phyloP scores from a whole-genome alignment of 208 protist genomes.

The Leishmania turanica region DNA sequence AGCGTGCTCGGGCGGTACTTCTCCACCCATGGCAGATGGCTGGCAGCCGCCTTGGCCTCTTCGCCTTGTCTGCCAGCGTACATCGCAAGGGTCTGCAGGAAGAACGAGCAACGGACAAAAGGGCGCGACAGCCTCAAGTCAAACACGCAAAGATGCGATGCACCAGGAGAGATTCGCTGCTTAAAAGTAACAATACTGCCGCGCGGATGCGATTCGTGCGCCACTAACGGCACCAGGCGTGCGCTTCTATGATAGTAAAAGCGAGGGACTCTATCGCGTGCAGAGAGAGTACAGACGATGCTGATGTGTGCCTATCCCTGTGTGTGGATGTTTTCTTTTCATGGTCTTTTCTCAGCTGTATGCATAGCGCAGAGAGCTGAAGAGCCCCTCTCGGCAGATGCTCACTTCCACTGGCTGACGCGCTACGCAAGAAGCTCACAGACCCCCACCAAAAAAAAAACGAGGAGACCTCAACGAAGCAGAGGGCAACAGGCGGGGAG shows the following conservation, averaged over 20 bases:
- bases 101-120: background rate
- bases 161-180: background rate
- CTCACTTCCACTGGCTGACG: background rate
- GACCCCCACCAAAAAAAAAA: background rate
- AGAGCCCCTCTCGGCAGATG: background rate
- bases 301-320: background rate
- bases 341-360: background rate
- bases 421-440: background rate
- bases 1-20: constrained; percentile 95
- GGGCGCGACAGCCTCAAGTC: no score
- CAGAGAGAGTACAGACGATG: no score
- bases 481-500: no score
- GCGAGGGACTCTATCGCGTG: background rate
- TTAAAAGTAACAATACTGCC: background rate
- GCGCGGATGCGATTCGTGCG: background rate
- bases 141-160: background rate
- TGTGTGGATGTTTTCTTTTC: background rate
- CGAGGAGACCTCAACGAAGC: background rate
- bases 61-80: constrained; percentile 20
- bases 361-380: background rate
- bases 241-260: background rate
- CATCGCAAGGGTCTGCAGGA: background rate
- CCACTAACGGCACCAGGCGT: background rate
- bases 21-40: constrained; percentile 92
- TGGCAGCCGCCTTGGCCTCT: constrained; percentile 21